Evolutionary conservation across 176 grass and related monocot genomes (phyloP).

Genomic region (Puya raimondii): DNA sequence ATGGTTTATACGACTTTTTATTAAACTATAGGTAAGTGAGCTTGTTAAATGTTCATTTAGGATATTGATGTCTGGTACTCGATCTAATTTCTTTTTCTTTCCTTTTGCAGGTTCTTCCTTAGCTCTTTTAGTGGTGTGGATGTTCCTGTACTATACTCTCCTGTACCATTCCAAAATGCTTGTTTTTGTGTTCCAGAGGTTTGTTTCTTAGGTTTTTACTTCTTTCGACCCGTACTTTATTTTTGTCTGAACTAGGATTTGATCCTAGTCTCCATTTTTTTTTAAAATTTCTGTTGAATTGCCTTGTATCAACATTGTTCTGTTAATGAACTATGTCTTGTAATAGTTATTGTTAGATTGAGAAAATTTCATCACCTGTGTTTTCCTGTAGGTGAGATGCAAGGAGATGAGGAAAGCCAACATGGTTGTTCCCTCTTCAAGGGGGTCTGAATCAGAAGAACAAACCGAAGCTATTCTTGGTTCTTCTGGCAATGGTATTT

Average conservation of each 20-base stretch:
- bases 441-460: constrained; percentile 15
- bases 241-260: neutral
- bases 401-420: constrained; percentile 84
- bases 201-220: neutral
- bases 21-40: constrained; percentile 70
- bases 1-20: constrained; percentile 76
- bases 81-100: constrained; percentile 5
- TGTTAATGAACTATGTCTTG: no score
- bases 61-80: neutral
- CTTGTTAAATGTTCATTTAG: neutral
- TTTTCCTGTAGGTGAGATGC: constrained; percentile 55
- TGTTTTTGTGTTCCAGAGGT: constrained; percentile 68
- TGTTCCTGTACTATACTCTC: constrained; percentile 71
- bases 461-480: constrained; percentile 15
- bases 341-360: no score
- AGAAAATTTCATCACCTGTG: no score
- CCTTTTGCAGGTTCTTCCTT: constrained; percentile 42
- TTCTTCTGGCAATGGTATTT: constrained; percentile 28
- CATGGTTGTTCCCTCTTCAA: constrained; percentile 23
- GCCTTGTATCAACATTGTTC: no score
- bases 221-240: neutral
- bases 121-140: constrained; percentile 56
- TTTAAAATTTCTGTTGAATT: no score
- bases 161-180: constrained; percentile 64
- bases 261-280: no score